Evolutionary conservation across 179 eudicot species (phyloP).

Genomic region (Silene noctiflora): DNA sequence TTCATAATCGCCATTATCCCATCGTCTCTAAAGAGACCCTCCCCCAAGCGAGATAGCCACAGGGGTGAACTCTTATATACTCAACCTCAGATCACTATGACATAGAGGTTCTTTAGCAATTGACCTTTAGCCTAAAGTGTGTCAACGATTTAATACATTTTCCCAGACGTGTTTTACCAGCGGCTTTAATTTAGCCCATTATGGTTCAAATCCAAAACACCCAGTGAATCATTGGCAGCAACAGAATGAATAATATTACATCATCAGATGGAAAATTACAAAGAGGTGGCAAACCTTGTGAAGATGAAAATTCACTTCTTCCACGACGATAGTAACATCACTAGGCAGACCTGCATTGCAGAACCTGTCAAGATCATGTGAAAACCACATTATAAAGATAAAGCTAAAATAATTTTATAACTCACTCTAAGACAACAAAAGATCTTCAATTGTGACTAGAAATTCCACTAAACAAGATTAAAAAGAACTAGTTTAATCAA

Average conservation of each 20-base stretch:
- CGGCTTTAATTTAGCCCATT: neutral
- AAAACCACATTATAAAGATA: conserved; percentile 23
- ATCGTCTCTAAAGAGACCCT: too few relatives aligned
- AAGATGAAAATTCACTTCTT: conserved; percentile 60
- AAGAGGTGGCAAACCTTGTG: conserved; percentile 58
- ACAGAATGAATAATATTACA: neutral
- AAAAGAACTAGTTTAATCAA: neutral
- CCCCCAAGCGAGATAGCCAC: too few relatives aligned
- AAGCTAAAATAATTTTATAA: neutral
- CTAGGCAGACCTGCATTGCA: conserved; percentile 80
- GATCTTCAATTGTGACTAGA: neutral
- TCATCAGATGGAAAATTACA: neutral
- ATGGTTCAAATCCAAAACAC: neutral
- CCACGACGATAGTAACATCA: conserved; percentile 61
- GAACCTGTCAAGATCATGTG: conserved; percentile 61
- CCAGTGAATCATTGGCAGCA: neutral
- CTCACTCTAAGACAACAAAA: neutral
- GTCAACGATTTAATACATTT: neutral
- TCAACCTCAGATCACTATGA: neutral
- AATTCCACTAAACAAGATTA: neutral
- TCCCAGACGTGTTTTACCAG: neutral
- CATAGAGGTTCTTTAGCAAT: too few relatives aligned
- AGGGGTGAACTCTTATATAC: neutral
- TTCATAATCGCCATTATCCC: too few relatives aligned
- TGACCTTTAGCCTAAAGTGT: neutral